phyloP scores from a whole-genome alignment of 768 basidiomycete species.

The Leucogyrophana mollusca region DNA sequence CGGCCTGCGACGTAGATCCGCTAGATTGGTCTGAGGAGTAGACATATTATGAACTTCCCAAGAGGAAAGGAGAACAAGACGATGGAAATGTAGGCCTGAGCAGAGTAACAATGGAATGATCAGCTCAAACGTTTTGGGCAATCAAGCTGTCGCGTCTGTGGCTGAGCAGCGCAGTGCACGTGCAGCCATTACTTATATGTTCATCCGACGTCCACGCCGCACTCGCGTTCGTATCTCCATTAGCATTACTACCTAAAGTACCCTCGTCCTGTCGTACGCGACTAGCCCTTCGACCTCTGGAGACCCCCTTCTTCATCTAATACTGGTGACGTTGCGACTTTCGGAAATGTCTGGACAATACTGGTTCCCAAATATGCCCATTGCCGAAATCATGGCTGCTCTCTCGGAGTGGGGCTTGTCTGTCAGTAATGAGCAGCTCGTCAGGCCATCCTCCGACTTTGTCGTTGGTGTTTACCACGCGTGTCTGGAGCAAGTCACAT shows the following conservation, averaged over 20 bases:
- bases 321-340: too few species aligned
- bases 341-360: constrained; percentile 40
- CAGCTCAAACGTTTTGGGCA: too few species aligned
- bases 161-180: constrained; percentile 1
- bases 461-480: constrained; percentile 68
- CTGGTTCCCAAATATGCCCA: constrained; percentile 67
- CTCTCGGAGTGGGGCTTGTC: constrained; percentile 69
- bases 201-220: too few species aligned
- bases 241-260: too few species aligned
- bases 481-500: constrained; percentile 71
- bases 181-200: too few species aligned
- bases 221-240: too few species aligned
- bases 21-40: constrained; percentile 33
- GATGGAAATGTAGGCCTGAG: neutral
- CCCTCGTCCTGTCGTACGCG: too few species aligned
- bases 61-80: neutral
- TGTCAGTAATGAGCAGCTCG: constrained; percentile 65
- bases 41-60: neutral
- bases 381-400: constrained; percentile 60
- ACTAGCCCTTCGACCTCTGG: too few species aligned
- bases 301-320: too few species aligned
- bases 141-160: constrained; percentile 3
- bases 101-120: too few species aligned
- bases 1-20: constrained; percentile 5
- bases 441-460: constrained; percentile 66